Evolutionary conservation across 208 protist species (phyloP).

Genomic region (Entamoeba nuttalli): DNA sequence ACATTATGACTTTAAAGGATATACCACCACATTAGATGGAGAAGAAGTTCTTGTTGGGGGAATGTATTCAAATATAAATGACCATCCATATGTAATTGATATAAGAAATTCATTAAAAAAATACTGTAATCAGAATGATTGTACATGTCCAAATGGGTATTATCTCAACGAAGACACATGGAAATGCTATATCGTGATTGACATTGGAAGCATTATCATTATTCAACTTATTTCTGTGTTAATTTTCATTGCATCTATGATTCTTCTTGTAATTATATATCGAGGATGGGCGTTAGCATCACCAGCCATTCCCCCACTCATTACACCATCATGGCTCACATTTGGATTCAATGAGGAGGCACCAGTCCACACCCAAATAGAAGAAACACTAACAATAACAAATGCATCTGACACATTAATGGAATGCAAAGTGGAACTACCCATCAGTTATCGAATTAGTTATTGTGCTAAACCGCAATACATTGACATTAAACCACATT

Average conservation of each 20-base stretch:
- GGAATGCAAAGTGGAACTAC: not conserved
- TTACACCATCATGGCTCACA: not conserved
- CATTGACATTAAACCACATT: not conserved
- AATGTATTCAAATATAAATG: not conserved
- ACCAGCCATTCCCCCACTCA: not conserved
- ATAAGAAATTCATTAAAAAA: not conserved
- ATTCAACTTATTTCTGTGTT: not conserved
- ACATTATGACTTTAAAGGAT: not conserved
- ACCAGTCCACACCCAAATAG: not conserved
- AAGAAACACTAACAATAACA: not conserved
- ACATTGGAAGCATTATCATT: not conserved
- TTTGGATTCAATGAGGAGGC: not conserved
- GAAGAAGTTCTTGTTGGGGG: not conserved
- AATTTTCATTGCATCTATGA: not conserved
- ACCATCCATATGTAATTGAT: not conserved
- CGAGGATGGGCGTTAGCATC: not conserved
- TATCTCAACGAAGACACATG: not conserved
- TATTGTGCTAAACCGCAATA: not conserved
- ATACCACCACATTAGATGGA: not conserved
- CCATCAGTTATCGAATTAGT: not conserved
- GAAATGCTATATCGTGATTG: not conserved
- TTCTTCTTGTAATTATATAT: not conserved
- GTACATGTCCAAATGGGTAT: not conserved
- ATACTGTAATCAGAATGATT: not conserved
- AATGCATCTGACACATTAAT: not conserved